Evolutionary conservation across 805 yeast species (phyloP).

Genomic region (Kluyveromyces aestuarii): DNA sequence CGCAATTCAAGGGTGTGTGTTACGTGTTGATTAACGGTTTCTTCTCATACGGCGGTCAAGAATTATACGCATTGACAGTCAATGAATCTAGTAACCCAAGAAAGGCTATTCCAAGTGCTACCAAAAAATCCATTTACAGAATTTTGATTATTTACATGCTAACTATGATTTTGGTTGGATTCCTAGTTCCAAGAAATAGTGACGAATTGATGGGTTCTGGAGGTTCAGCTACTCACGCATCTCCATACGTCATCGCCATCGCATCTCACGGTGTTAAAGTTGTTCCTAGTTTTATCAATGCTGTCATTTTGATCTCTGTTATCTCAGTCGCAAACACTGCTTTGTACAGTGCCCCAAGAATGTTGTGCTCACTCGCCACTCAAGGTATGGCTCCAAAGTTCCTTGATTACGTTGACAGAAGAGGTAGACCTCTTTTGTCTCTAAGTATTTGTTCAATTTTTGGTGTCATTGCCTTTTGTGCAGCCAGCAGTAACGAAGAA

Average conservation of each 20-base stretch:
- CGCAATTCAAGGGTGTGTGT: slow-evolving; percentile 54
- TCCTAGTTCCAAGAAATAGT: slow-evolving; percentile 52
- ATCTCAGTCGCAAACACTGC: slow-evolving; percentile 72
- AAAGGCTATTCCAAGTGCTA: slow-evolving; percentile 53
- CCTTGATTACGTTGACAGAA: slow-evolving; percentile 44
- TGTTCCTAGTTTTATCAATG: slow-evolving; percentile 66
- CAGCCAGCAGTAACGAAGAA: slow-evolving; percentile 42
- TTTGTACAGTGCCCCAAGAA: slow-evolving; percentile 64
- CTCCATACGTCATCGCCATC: slow-evolving; percentile 72
- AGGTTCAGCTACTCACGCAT: slow-evolving; percentile 44
- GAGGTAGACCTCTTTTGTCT: slow-evolving; percentile 53
- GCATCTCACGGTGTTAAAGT: slow-evolving; percentile 51
- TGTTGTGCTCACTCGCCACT: slow-evolving; percentile 57
- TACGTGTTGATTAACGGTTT: slow-evolving; percentile 54
- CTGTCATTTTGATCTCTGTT: slow-evolving; percentile 63
- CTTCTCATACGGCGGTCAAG: slow-evolving; percentile 60
- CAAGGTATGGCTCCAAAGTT: slow-evolving; percentile 58
- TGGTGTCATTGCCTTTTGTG: slow-evolving; percentile 53
- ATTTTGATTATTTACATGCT: slow-evolving; percentile 49
- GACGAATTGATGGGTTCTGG: slow-evolving; percentile 39
- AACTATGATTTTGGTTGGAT: slow-evolving; percentile 45
- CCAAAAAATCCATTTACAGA: slow-evolving; percentile 59
- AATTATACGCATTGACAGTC: slow-evolving; percentile 55
- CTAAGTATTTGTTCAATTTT: slow-evolving; percentile 38
- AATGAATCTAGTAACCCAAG: slow-evolving; percentile 55